These are phyloP conservation scores for Brassica rapa DNA, from an alignment of 345 rosid species.

Conservation along the genomic window DNA sequence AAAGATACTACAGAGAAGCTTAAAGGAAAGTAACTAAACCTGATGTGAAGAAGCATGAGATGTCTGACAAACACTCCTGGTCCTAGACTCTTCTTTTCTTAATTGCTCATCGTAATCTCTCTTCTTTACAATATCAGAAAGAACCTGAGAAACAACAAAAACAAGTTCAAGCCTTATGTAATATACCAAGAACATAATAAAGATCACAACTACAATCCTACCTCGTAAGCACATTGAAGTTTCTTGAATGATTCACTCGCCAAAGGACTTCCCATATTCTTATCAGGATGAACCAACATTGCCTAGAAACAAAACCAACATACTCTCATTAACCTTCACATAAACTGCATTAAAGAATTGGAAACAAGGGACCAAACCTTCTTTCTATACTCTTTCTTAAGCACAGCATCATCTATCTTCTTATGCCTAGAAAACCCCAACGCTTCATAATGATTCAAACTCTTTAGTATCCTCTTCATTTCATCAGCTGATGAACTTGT, in stretches of 20 bases:
- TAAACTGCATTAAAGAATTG: neutral
- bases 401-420: slow-evolving; percentile 55
- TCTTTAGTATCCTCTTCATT: slow-evolving; percentile 81
- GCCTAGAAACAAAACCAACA: slow-evolving; percentile 59
- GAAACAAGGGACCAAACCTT: slow-evolving; percentile 53
- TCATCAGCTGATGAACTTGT: slow-evolving; percentile 69
- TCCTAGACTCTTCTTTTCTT: slow-evolving; percentile 74
- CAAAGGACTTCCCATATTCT: slow-evolving; percentile 87
- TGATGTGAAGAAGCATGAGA: slow-evolving; percentile 52
- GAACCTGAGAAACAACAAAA: slow-evolving; percentile 53
- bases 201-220: slow-evolving; percentile 29
- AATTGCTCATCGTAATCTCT: slow-evolving; percentile 92
- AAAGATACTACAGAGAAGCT: neutral
- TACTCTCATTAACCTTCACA: slow-evolving; percentile 2
- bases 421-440: slow-evolving; percentile 73
- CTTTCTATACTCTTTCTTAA: slow-evolving; percentile 90
- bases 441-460: slow-evolving; percentile 81
- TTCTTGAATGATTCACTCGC: slow-evolving; percentile 99
- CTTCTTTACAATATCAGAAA: slow-evolving; percentile 82
- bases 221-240: slow-evolving; percentile 98
- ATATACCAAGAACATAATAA: neutral
- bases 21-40: slow-evolving; percentile 47
- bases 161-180: neutral
- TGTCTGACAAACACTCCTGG: slow-evolving; percentile 67
- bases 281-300: slow-evolving; percentile 99